A percentile compares a stretch with the other conserved stretches of the same genome.
These are phyloP conservation scores for Takashimella koratensis DNA, from an alignment of 1,284 basidiomycete genomes.

Conservation along the genomic window DNA sequence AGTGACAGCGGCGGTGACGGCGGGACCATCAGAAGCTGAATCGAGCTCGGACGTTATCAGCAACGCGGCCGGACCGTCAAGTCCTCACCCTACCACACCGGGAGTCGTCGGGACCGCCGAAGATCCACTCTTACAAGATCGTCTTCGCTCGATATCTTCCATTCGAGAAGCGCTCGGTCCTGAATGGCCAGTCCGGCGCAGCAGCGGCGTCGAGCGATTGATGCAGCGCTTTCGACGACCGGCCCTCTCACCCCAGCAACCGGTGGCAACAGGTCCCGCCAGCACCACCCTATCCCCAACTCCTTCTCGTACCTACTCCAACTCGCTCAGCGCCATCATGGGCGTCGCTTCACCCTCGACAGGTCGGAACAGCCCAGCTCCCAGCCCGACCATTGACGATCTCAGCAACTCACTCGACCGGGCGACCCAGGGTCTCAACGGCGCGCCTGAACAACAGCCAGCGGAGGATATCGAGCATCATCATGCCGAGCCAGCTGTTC, in stretches of 20 bases:
- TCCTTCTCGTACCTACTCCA: constrained; percentile 3
- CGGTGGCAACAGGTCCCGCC: not conserved
- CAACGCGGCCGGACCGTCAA: not conserved
- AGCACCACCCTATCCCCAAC: constrained; percentile 1
- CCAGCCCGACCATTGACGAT: constrained; percentile 4
- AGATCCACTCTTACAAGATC: constrained; percentile 32
- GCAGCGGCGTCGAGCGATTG: constrained; percentile 12
- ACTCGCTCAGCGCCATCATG: constrained; percentile 21
- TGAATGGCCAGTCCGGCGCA: constrained; percentile 18
- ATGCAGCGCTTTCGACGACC: constrained; percentile 18
- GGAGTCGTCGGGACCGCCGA: constrained; percentile 7
- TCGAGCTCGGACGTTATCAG: not conserved
- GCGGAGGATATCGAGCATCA: constrained; percentile 5
- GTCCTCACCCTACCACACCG: constrained; percentile 3
- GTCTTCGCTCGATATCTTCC: constrained; percentile 29
- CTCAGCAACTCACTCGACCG: constrained; percentile 9
- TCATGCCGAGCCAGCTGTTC: constrained; percentile 12
- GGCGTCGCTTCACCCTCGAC: constrained; percentile 11
- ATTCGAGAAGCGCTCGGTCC: constrained; percentile 27
- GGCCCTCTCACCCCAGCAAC: constrained; percentile 7
- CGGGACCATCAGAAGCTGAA: not conserved
- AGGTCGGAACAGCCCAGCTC: not conserved
- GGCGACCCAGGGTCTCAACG: constrained; percentile 5
- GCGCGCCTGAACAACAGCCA: constrained; percentile 6
- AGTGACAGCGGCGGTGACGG: not conserved